Evolutionary conservation across 768 basidiomycete species (phyloP).

Genomic region (Panus rudis): DNA sequence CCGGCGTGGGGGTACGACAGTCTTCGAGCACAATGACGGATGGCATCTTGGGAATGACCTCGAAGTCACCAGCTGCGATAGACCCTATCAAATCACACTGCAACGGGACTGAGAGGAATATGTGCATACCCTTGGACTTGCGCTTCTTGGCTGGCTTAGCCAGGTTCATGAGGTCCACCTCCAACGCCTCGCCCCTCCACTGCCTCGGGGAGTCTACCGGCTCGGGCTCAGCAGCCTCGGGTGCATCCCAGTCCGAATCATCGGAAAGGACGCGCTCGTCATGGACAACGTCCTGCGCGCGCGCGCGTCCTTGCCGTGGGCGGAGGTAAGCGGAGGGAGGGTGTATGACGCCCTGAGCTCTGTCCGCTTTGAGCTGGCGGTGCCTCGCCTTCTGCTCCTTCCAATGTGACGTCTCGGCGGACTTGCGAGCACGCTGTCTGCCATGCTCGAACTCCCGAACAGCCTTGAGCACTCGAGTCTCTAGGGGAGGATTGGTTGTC

Average conservation of each 20-base stretch:
- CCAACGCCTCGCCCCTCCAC: conserved; percentile 12
- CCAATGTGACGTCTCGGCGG: neutral
- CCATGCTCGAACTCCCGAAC: conserved; percentile 5
- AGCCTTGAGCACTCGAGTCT: neutral
- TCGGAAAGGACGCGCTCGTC: neutral
- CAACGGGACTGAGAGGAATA: conserved; percentile 1
- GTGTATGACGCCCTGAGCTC: no score
- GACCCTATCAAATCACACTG: neutral
- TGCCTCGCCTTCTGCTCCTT: neutral
- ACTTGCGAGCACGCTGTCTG: neutral
- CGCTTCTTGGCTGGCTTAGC: conserved; percentile 30
- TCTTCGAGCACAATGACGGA: conserved; percentile 58
- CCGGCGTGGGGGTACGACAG: conserved; percentile 22
- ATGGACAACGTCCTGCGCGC: neutral
- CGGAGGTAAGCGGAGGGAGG: neutral
- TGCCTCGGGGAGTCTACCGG: neutral
- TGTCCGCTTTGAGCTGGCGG: neutral
- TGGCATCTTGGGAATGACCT: conserved; percentile 45
- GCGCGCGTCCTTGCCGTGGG: neutral
- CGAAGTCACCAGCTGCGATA: conserved; percentile 43
- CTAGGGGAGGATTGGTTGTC: neutral
- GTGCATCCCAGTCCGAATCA: neutral
- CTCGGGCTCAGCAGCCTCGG: conserved; percentile 6
- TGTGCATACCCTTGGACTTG: conserved; percentile 37
- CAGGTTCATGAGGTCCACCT: conserved; percentile 20